Base-by-base conservation (phyloP, 192 early-diverging fungal genomes). In the Backusella westeae region DNA sequence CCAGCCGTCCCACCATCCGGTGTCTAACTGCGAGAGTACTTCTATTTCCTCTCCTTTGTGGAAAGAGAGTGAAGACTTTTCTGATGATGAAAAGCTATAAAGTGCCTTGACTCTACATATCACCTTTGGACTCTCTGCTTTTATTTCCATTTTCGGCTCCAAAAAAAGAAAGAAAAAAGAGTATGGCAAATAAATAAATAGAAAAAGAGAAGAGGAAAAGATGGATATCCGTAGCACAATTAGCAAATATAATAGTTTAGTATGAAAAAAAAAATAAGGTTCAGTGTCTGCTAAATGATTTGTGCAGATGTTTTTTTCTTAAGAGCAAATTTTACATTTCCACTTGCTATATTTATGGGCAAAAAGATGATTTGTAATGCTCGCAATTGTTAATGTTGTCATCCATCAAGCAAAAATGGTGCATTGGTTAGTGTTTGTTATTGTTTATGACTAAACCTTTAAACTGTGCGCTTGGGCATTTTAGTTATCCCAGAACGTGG, bases 1-100 rank as follows among this genome's bases (percentile, higher is more conserved):
- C 76, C 92, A 82, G 15, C 98, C 98, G 79, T 97, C 96, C 98
- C 98, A 99, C 98, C 98, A 99, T 10, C 97, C 98, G 0, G 94
- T 94, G 73, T 94, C 92, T 29, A 98, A 90, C 73, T 94, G 94
- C 4, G 92, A 92, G 4, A 97, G 82, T 6, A 99, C 98, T 74
- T 96, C 91, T 77, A 99, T 96, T 72, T 93, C 83, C 73, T 97
- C 95, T 72, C 91, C 95, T 74, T 89, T 88, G 38, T 88, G 87
- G 81, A 99, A 97, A 6, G 90, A 86, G 34, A 99, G 88, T 36
- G 89, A 91, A 23, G 93, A 91, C 49, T 88, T 82, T 69, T 96
- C 95, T 15, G 87, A 86, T 66, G 92, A 93, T 65, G 88, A 79
- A 86, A 96, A 99, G 77, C 95, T 92, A 78, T 96, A 97, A 71